phyloP scores from a whole-genome alignment of 2,329 filamentous ascomycete genomes.

The Chrysoporthe puriensis region DNA sequence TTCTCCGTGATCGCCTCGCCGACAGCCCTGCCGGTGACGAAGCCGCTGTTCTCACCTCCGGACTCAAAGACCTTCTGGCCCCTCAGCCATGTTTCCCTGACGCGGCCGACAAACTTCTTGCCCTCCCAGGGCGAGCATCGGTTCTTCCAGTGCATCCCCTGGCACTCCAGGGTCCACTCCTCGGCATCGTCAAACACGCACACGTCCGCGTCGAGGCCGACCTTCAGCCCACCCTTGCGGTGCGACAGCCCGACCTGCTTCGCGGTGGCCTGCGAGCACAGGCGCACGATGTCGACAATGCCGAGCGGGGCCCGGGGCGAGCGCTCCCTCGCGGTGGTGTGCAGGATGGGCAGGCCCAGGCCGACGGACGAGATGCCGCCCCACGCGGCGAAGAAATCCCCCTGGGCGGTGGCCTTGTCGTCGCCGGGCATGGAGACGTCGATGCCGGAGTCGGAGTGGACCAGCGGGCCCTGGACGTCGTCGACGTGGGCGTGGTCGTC shows the following conservation, averaged over 20 bases:
- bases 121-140: constrained; percentile 91
- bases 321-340: constrained; percentile 73
- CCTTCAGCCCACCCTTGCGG: constrained; percentile 78
- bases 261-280: constrained; percentile 87
- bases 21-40: constrained; percentile 51
- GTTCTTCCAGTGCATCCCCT: constrained; percentile 93
- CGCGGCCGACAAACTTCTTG: constrained; percentile 74
- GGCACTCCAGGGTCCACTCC: constrained; percentile 72
- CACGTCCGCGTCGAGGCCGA: constrained; percentile 86
- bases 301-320: constrained; percentile 49
- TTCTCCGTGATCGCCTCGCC: constrained; percentile 65
- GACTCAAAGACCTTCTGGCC: constrained; percentile 75
- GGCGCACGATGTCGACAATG: constrained; percentile 80
- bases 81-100: constrained; percentile 83
- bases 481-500: constrained; percentile 30
- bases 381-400: constrained; percentile 96
- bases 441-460: constrained; percentile 57
- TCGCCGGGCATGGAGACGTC: constrained; percentile 48
- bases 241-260: constrained; percentile 83
- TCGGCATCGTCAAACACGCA: constrained; percentile 89
- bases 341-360: constrained; percentile 86
- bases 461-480: constrained; percentile 39
- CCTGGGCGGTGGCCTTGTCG: constrained; percentile 47
- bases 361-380: constrained; percentile 95
- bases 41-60: constrained; percentile 55